Base-by-base conservation (phyloP, 2,329 filamentous ascomycete genomes). In the Aulographum hederae region DNA sequence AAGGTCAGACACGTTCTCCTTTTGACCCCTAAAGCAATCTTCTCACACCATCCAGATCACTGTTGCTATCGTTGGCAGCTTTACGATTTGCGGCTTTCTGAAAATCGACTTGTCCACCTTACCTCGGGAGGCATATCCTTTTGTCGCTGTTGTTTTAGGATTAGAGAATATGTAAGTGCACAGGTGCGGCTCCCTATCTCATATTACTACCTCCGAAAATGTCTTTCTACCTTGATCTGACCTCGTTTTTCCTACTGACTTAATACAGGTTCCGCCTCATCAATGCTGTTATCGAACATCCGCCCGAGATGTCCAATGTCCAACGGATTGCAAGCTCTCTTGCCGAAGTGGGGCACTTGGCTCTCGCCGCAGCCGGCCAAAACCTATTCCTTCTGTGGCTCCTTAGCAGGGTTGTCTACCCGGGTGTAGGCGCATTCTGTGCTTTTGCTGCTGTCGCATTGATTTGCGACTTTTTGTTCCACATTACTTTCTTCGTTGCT, bases 401-500 rank as follows among this genome's bases (percentile, higher is more conserved):
- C 1, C 57, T 82, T n/a, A 77, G 76, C 3, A 65, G 60, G 16
- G 48, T 78, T 5, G 75, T 80, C 1, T 73, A 73, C 4, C 67
- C 75, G 0, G 75, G 75, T 30, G 74, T 84, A 3, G 67, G 72
- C 1, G 75, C 73, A 0, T 84, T 85, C 43, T 85, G 79, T 51
- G 67, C 67, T 1, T 86, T 85, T 48, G 73, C 75, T 3, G 73
- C 73, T 2, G 68, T 85, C 32, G 80, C 78, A 1, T 68, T 81
- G 11, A 53, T 78, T 1, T 76, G 85, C 43, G 79, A 86, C 50
- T 77, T 78, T 38, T 72, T 84, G 43, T 84, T 78, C 44, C 61
- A 84, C 15, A 65, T 80, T 5, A 85, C 78, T 0, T 85, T 84
- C 53, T 85, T 86, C 45, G 60, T 84, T 3, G 71, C 78, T 1